These are phyloP conservation scores for Tuber brumale DNA, from an alignment of 495 filamentous ascomycete genomes.

Conservation along the genomic window DNA sequence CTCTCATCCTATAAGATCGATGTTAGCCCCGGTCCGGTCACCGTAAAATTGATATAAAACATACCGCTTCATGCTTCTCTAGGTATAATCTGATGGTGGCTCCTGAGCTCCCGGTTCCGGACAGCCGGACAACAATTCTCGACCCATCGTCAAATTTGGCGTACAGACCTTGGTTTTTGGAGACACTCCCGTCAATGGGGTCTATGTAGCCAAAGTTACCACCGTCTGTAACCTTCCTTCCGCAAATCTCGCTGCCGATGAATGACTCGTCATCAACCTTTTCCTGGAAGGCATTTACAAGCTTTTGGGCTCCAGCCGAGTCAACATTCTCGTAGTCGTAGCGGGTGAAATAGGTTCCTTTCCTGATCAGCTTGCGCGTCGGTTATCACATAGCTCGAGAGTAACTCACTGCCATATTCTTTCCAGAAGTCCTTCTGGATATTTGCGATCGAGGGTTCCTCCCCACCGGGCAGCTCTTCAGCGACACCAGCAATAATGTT, in stretches of 20 bases:
- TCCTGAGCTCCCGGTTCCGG: constrained; percentile 87
- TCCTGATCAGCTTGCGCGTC: constrained; percentile 7
- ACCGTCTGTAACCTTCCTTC: constrained; percentile 64
- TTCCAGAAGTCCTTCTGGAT: constrained; percentile 98
- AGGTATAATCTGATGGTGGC: constrained; percentile 95
- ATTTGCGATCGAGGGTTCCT: constrained; percentile 75
- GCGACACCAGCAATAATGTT: constrained; percentile 97
- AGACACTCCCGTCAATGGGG: constrained; percentile 79
- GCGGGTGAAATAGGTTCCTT: constrained; percentile 90
- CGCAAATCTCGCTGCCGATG: constrained; percentile 70
- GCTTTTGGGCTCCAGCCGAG: constrained; percentile 78
- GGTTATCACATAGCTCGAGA: background rate
- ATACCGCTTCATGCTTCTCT: constrained; percentile 68
- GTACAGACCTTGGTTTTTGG: constrained; percentile 92
- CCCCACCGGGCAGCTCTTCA: constrained; percentile 63
- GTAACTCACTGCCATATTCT: constrained; percentile 64
- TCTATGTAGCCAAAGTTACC: constrained; percentile 97
- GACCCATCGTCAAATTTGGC: constrained; percentile 92
- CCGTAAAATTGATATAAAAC: background rate
- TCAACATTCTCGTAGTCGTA: constrained; percentile 97
- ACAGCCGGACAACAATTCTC: constrained; percentile 86
- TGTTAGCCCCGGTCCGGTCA: constrained; percentile 8
- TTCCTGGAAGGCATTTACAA: constrained; percentile 67
- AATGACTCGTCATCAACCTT: constrained; percentile 64
- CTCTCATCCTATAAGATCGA: constrained; percentile 54